phyloP scores from a whole-genome alignment of 129 eudicot species.

The Saussurea involucrata region DNA sequence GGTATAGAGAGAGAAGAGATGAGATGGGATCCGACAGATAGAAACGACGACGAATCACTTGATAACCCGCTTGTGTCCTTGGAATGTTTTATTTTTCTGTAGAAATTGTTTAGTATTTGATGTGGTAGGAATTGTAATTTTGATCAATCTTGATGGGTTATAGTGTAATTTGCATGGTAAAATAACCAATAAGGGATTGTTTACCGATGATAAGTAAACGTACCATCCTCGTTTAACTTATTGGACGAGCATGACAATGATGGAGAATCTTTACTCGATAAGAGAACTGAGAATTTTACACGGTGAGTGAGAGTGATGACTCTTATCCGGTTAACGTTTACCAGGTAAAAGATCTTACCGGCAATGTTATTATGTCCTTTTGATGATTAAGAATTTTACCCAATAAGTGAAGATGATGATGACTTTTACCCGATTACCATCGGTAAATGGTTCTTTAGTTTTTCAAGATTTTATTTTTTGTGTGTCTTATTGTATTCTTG shows the following conservation, averaged over 20 bases:
- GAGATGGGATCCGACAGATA: slow-evolving; percentile 32
- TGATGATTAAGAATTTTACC: background rate
- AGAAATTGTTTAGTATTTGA: slow-evolving; percentile 8
- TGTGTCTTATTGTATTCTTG: background rate
- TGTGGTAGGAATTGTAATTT: background rate
- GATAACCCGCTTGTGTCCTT: slow-evolving; percentile 94
- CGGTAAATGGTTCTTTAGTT: background rate
- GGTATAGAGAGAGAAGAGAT: slow-evolving; percentile 29
- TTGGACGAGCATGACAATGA: background rate
- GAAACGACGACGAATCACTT: slow-evolving; percentile 56
- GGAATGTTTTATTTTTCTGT: slow-evolving; percentile 89
- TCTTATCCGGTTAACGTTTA: background rate
- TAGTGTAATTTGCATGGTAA: background rate
- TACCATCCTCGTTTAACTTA: background rate
- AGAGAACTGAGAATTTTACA: background rate
- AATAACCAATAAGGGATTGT: background rate
- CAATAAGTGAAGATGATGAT: no score
- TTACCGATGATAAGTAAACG: no score
- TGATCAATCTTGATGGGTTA: background rate
- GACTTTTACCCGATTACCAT: background rate
- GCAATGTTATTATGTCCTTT: background rate
- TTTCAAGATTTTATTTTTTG: background rate
- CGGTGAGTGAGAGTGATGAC: background rate
- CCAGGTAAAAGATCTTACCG: no score
- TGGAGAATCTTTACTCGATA: background rate